Evolutionary conservation across 768 basidiomycete genomes (phyloP).

Genomic region (Melanogaster broomeanus): DNA sequence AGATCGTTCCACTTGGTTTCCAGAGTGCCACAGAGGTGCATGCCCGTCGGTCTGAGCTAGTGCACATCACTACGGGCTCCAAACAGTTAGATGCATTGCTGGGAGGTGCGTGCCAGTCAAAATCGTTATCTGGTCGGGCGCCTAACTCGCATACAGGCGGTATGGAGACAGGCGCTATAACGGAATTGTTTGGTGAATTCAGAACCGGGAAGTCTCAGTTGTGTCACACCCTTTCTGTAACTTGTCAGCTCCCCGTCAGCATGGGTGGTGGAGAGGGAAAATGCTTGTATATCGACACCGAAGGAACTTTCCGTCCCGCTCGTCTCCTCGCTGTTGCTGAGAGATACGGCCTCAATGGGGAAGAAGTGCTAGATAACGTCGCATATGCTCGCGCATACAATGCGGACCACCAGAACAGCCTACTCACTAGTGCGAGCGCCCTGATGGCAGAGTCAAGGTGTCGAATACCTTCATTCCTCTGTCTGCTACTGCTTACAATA

Average conservation of each 20-base stretch:
- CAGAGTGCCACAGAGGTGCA: slow-evolving; percentile 98
- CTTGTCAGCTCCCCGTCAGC: slow-evolving; percentile 93
- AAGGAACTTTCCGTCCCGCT: slow-evolving; percentile 97
- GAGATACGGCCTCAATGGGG: slow-evolving; percentile 94
- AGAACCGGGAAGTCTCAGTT: slow-evolving; percentile 98
- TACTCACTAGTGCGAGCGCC: slow-evolving; percentile 92
- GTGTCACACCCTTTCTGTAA: slow-evolving; percentile 97
- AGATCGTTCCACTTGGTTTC: slow-evolving; percentile 96
- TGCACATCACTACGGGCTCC: slow-evolving; percentile 95
- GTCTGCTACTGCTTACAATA: slow-evolving; percentile 7
- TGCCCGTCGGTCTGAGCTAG: slow-evolving; percentile 89
- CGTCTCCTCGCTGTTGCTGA: slow-evolving; percentile 94
- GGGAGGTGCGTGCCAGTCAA: slow-evolving; percentile 59
- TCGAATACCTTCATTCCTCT: slow-evolving; percentile 22
- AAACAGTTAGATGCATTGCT: slow-evolving; percentile 94
- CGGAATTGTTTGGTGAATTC: slow-evolving; percentile 98
- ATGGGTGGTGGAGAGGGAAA: slow-evolving; percentile 99
- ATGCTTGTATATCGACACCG: slow-evolving; percentile 98
- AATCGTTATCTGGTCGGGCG: slow-evolving; percentile 1
- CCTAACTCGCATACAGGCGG: slow-evolving; percentile 57
- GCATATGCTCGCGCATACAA: slow-evolving; percentile 99
- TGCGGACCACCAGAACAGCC: slow-evolving; percentile 92
- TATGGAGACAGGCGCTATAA: slow-evolving; percentile 97
- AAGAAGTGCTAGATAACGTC: slow-evolving; percentile 97
- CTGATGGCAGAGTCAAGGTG: slow-evolving; percentile 99